Evolutionary conservation across 2,329 filamentous ascomycete genomes (phyloP), one percentile per base, ranked within the genome.

Genomic region (Hymenoscyphus albidus): DNA sequence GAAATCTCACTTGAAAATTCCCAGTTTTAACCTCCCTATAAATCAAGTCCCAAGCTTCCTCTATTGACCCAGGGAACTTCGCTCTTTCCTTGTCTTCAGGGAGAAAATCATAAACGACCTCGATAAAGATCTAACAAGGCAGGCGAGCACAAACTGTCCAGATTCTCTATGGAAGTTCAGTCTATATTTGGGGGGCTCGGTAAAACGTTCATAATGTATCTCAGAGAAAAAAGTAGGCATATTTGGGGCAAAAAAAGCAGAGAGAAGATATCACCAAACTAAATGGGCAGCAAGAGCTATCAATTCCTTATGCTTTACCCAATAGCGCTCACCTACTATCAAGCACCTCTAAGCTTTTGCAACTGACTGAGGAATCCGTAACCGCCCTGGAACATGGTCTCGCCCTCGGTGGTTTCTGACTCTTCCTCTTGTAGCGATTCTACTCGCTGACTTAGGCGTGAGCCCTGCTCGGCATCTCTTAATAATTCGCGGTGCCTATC

Each of bases 401-500:
- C 72, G 0, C 62, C 69, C 51, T 59, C 60, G 58, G 38, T 63
- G 3, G 60, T 39, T 3, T 35, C 61, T 12, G 42, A 32, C 18
- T 68, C 68, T 18, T 60, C 67, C 55, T 71, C 69, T 60, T 70
- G 66, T 32, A 73, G 61, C 32, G 61, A 69, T 55, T 72, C 72
- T 4, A 70, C 72, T 27, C 70, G 67, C 55, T 72, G 69, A 16
- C 68, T 67, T 14, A 71, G 58, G 12, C 69, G 67, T 9, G 68
- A 68, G 60, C 73, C 72, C 59, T 72, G 69, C 48, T 74, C 73
- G 31, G 71, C 69, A 54, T 76, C 73, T 42, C 70, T 63, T 22
- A 75, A 57, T n/a, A 76, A 61, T 56, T 75, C 74, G 61, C 71
- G 65, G 66, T 76, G 74, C 27, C 81, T 81, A 69, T 97, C 94